phyloP scores from a whole-genome alignment of 176 grass and related monocot species.

The Lolium perenne region DNA sequence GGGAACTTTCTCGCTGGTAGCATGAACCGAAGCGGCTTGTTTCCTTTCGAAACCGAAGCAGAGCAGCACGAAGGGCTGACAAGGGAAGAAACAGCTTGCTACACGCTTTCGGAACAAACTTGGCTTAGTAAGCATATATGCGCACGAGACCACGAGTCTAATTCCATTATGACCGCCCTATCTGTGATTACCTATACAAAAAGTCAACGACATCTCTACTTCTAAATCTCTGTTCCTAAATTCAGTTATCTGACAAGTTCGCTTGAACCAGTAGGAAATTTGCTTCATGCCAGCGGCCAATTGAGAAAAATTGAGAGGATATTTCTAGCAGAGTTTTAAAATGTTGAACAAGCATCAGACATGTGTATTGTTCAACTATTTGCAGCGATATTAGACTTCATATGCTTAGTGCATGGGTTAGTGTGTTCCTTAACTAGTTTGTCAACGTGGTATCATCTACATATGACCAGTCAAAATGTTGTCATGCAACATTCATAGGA shows the following conservation, averaged over 20 bases:
- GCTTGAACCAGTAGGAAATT: neutral
- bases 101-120: neutral
- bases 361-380: slow-evolving; percentile 10
- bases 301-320: neutral
- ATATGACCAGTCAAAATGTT: slow-evolving; percentile 33
- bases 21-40: neutral
- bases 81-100: slow-evolving; percentile 15
- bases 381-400: slow-evolving; percentile 33
- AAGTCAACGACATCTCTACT: neutral
- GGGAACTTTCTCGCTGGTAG: slow-evolving; percentile 19
- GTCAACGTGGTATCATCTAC: neutral
- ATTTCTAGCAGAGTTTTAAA: neutral
- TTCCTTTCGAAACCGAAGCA: slow-evolving; percentile 11
- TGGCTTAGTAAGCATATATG: neutral
- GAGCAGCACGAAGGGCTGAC: slow-evolving; percentile 15
- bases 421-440: slow-evolving; percentile 5
- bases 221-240: neutral
- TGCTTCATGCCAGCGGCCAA: neutral
- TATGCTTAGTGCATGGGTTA: neutral
- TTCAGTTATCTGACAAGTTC: neutral
- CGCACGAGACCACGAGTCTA: neutral
- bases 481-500: neutral
- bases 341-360: neutral
- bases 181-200: neutral
- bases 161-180: neutral